phyloP scores from a whole-genome alignment of 495 filamentous ascomycete species.

The Recurvomyces mirabilis region DNA sequence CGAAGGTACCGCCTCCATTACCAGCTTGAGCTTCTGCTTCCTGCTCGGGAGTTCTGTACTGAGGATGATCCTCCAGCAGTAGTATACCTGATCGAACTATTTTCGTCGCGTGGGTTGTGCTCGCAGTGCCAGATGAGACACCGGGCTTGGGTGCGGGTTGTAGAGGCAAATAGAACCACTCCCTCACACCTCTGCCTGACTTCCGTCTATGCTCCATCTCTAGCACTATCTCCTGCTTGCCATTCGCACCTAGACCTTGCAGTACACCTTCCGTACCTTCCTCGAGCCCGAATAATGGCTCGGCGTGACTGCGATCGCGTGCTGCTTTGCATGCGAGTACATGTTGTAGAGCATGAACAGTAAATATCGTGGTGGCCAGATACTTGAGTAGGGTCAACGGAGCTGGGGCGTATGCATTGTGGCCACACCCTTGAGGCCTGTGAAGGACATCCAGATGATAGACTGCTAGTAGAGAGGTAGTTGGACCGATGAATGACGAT shows the following conservation, averaged over 20 bases:
- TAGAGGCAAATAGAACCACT: slow-evolving; percentile 59
- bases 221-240: slow-evolving; percentile 52
- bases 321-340: slow-evolving; percentile 56
- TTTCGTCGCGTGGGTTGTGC: slow-evolving; percentile 1
- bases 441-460: slow-evolving; percentile 58
- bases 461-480: slow-evolving; percentile 45
- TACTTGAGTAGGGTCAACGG: slow-evolving; percentile 51
- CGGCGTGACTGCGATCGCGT: slow-evolving; percentile 53
- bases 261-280: slow-evolving; percentile 68
- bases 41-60: slow-evolving; percentile 43
- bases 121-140: no score
- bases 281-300: slow-evolving; percentile 64
- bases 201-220: slow-evolving; percentile 77
- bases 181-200: slow-evolving; percentile 63
- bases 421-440: slow-evolving; percentile 7
- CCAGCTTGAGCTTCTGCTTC: slow-evolving; percentile 33
- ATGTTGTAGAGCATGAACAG: slow-evolving; percentile 54
- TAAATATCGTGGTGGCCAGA: slow-evolving; percentile 57
- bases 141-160: no score
- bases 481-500: slow-evolving; percentile 38
- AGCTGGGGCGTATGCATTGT: slow-evolving; percentile 52
- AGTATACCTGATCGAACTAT: slow-evolving; percentile 41
- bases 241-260: slow-evolving; percentile 44
- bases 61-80: slow-evolving; percentile 67
- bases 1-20: slow-evolving; percentile 55